Percentiles rank a stretch among this genome's conserved stretches.
Conservation (phyloP, 2,329 filamentous ascomycete genomes). For the Lachnellula hyalina region DNA sequence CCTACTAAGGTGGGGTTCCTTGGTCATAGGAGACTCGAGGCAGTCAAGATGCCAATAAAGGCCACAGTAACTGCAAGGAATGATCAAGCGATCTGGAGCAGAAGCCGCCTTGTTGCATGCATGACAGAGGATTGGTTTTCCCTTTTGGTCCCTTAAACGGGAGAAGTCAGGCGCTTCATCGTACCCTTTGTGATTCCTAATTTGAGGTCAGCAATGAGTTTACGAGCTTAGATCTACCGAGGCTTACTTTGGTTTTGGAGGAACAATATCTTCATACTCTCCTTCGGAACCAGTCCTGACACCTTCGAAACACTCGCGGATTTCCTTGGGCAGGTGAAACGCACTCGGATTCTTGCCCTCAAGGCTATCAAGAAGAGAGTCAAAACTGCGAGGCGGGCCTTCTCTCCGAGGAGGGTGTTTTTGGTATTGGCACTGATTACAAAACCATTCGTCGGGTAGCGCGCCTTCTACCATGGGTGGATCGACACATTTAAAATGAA, state of each 20-base stretch:
- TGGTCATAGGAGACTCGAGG: constrained; percentile 74
- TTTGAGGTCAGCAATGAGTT: constrained; percentile 3
- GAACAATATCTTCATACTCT: constrained; percentile 67
- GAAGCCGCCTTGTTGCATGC: constrained; percentile 64
- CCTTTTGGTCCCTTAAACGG: constrained; percentile 65
- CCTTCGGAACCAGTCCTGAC: constrained; percentile 72
- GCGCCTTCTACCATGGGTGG: constrained; percentile 60
- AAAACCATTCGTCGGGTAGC: constrained; percentile 77
- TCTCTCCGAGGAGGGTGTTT: constrained; percentile 34
- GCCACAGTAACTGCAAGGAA: constrained; percentile 79
- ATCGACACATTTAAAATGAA: constrained; percentile 85
- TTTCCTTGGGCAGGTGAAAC: constrained; percentile 63
- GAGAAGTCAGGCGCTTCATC: constrained; percentile 63
- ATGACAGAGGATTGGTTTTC: constrained; percentile 72
- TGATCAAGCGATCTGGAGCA: constrained; percentile 60
- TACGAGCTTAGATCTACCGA: background rate
- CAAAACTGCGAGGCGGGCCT: constrained; percentile 53
- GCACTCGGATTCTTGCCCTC: constrained; percentile 66
- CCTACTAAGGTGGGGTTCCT: constrained; percentile 65
- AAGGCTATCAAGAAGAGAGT: constrained; percentile 56
- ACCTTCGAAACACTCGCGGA: constrained; percentile 74
- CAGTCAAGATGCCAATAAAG: constrained; percentile 91
- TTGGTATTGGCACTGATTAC: constrained; percentile 61
- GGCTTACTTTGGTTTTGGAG: constrained; percentile 55
- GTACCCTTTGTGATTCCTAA: constrained; percentile 43